phyloP scores from a whole-genome alignment of 2,329 filamentous ascomycete species.

The Colletotrichum chrysophilum region DNA sequence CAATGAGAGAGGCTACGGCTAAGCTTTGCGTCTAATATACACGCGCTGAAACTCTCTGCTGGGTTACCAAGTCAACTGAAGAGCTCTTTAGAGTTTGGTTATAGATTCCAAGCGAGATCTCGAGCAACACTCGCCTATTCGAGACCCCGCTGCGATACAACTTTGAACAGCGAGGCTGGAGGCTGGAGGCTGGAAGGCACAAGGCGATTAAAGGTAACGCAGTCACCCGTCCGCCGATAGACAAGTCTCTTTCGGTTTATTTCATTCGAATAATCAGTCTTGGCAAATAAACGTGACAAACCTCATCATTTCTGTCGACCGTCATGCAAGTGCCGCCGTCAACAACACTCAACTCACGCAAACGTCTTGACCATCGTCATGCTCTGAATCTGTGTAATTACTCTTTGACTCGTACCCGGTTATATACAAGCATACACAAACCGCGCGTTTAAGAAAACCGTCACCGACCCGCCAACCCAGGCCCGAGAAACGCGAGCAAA shows the following conservation, averaged over 20 bases:
- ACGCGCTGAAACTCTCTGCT: not conserved
- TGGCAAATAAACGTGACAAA: not conserved
- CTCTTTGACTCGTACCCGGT: conserved; percentile 5
- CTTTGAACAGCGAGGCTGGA: not conserved
- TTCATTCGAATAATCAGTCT: not conserved
- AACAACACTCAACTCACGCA: not conserved
- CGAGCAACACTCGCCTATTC: not conserved
- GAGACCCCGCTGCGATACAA: rapidly evolving
- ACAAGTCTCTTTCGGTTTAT: not conserved
- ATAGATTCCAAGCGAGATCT: not conserved
- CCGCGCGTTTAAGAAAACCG: not conserved
- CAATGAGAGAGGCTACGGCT: not conserved
- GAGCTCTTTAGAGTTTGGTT: not conserved
- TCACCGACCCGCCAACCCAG: not conserved
- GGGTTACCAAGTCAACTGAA: not conserved
- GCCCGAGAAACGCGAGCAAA: not conserved
- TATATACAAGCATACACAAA: conserved; percentile 19
- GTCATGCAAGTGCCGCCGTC: not conserved
- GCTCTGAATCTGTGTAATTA: conserved; percentile 16
- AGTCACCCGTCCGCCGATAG: not conserved
- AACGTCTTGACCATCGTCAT: not conserved
- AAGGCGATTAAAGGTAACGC: not conserved
- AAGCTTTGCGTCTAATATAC: not conserved
- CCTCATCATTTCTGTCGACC: not conserved
- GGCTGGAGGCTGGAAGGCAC: not conserved